phyloP scores from a whole-genome alignment of 208 protist genomes.

The Wallacemonas sp. region DNA sequence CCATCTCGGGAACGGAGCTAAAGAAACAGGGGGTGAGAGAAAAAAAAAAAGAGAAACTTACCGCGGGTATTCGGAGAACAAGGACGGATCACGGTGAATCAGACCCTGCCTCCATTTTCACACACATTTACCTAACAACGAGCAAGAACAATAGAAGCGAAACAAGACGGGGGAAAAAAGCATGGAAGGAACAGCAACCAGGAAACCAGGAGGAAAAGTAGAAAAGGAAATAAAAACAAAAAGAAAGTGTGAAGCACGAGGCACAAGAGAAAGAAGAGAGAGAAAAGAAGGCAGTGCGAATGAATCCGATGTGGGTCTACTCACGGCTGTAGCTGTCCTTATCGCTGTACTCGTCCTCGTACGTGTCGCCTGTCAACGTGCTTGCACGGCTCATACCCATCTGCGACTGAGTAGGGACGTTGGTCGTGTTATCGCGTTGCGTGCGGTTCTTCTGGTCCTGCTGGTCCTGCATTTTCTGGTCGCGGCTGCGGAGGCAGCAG shows the following conservation, averaged over 20 bases:
- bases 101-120: too few species aligned
- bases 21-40: too few species aligned
- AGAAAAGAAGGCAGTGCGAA: neutral
- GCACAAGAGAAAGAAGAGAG: neutral
- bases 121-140: too few species aligned
- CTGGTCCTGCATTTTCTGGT: conserved; percentile 20
- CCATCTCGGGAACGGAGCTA: too few species aligned
- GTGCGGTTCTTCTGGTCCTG: conserved; percentile 24
- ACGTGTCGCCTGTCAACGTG: conserved; percentile 3
- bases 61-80: too few species aligned
- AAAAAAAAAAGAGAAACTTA: conserved; percentile 13
- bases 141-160: neutral
- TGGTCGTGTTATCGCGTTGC: conserved; percentile 37
- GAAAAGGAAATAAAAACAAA: conserved; percentile 14
- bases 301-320: neutral
- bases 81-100: too few species aligned
- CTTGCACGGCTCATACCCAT: conserved; percentile 41
- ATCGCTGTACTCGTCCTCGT: conserved; percentile 24
- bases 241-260: conserved; percentile 15
- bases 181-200: neutral
- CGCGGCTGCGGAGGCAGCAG: conserved; percentile 35
- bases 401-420: conserved; percentile 59
- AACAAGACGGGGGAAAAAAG: neutral
- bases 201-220: conserved; percentile 1
- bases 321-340: conserved; percentile 1